phyloP scores from a whole-genome alignment of 2,329 filamentous ascomycete genomes.

The Leptographium radiaticola region DNA sequence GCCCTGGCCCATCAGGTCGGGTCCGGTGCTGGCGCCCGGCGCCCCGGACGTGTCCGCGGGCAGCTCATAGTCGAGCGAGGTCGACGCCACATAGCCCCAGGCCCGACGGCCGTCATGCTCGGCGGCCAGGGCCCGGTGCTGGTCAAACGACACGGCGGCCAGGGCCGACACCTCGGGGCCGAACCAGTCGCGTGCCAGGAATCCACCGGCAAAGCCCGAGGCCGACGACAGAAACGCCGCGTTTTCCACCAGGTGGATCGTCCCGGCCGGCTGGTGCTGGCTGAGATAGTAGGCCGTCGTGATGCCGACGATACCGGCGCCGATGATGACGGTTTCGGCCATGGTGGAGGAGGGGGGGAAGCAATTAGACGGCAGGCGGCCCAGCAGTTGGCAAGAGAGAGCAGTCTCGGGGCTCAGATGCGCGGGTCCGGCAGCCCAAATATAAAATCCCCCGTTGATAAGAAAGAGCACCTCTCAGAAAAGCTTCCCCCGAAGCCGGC shows the following conservation, averaged over 20 bases:
- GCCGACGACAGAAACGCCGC: slow-evolving; percentile 56
- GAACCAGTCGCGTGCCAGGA: slow-evolving; percentile 64
- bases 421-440: too few relatives aligned
- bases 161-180: slow-evolving; percentile 37
- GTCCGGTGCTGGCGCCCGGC: slow-evolving; percentile 18
- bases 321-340: slow-evolving; percentile 51
- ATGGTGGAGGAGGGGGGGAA: slow-evolving; percentile 12
- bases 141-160: slow-evolving; percentile 53
- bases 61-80: slow-evolving; percentile 37
- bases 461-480: background rate
- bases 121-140: slow-evolving; percentile 53
- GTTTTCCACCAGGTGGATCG: slow-evolving; percentile 34
- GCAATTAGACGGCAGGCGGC: too few relatives aligned
- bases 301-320: slow-evolving; percentile 56
- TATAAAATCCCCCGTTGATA: too few relatives aligned
- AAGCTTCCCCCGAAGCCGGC: background rate
- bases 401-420: too few relatives aligned
- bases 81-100: slow-evolving; percentile 40
- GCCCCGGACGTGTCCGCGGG: slow-evolving; percentile 8
- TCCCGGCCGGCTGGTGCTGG: slow-evolving; percentile 25
- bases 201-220: slow-evolving; percentile 62
- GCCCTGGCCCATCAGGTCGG: slow-evolving; percentile 30
- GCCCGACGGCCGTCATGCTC: slow-evolving; percentile 40
- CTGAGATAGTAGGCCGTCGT: slow-evolving; percentile 64
- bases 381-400: too few relatives aligned